A percentile compares a stretch with the other conserved stretches of the same genome.
These are phyloP conservation scores for Leccinum pachyderme DNA, from an alignment of 1,284 basidiomycete species.

Conservation along the genomic window DNA sequence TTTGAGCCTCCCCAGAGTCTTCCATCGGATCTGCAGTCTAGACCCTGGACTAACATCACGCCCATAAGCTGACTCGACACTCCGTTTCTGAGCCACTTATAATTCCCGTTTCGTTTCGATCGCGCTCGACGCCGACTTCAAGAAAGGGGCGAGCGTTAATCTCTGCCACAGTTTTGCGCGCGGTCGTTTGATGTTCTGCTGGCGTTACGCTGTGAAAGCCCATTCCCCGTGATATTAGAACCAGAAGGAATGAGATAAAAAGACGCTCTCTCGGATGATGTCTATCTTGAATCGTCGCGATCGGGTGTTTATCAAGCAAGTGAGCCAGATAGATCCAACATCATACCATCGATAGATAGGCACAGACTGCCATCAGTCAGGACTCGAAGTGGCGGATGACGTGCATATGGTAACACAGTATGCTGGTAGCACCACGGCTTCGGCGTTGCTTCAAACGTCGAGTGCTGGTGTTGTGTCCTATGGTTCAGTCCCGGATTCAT, in stretches of 20 bases:
- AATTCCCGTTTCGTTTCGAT: background rate
- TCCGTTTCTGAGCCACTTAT: background rate
- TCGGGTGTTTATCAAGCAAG: conserved; percentile 10
- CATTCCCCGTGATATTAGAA: background rate
- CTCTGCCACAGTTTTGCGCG: background rate
- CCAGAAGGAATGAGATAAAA: background rate
- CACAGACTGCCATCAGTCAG: conserved; percentile 1
- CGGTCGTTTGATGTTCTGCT: background rate
- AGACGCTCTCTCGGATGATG: background rate
- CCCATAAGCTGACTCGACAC: background rate
- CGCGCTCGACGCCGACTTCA: background rate
- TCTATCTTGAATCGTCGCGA: background rate
- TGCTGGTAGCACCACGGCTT: background rate
- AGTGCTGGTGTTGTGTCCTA: background rate
- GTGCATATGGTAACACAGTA: background rate
- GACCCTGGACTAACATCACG: background rate
- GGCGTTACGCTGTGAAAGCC: background rate
- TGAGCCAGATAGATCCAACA: background rate
- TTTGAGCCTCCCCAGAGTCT: background rate
- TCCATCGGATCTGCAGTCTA: background rate
- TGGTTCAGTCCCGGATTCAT: background rate
- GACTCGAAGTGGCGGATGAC: conserved; percentile 1
- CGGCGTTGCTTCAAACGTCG: background rate
- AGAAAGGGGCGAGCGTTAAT: background rate
- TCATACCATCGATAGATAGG: conserved; percentile 12